Evolutionary conservation across 495 filamentous ascomycete species (phyloP), one percentile per base, ranked within the genome.

Genomic region (Aspergillus wentii): DNA sequence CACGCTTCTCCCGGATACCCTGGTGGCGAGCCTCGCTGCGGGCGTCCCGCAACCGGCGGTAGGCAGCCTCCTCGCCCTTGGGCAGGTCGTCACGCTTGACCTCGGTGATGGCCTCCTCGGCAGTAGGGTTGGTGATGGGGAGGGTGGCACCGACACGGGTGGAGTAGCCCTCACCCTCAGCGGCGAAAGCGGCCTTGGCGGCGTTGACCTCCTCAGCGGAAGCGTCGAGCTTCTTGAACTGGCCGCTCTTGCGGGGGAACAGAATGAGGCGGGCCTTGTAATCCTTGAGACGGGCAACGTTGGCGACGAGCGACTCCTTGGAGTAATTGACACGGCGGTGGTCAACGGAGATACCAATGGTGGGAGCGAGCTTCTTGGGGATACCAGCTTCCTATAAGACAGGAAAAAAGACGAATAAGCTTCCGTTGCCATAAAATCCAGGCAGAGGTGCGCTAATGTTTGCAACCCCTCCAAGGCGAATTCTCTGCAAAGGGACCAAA

Each of bases 331-430:
- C 78, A 66, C 92, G 92, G 73, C 94, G 94, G 69, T 79, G 78
- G 71, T 97, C 92, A 71, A 98, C 90, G 46, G 87, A 66, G 74
- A 98, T 97, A 70, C 92, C 92, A 74, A 98, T 82, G 64, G 89
- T 95, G 52, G 83, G 80, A 41, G 92, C 92, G 51, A 94, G 76
- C 64, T 88, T 88, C 72, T 87, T 86, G 71, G 92, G 82, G 66
- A 98, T 94, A 60, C 86, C 87, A 59, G 92, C 92, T 70, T 87
- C 92, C 92, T 94, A 46, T 48, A 53, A 21, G 20, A 13, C 29
- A 18, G 26, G 19, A 41, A 38, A 43, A 43, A 48, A 34, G 7
- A 30, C n/a, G n/a, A n/a, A n/a, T 56, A 36, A 54, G 51, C 39
- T 22, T 38, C 28, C 10, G 17, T n/a, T n/a, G n/a, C n/a, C n/a